Percentiles rank a stretch among this genome's conserved stretches.
These are phyloP conservation scores for Coemansia aciculifera DNA, from an alignment of 192 early-diverging fungal species.

Conservation along the genomic window DNA sequence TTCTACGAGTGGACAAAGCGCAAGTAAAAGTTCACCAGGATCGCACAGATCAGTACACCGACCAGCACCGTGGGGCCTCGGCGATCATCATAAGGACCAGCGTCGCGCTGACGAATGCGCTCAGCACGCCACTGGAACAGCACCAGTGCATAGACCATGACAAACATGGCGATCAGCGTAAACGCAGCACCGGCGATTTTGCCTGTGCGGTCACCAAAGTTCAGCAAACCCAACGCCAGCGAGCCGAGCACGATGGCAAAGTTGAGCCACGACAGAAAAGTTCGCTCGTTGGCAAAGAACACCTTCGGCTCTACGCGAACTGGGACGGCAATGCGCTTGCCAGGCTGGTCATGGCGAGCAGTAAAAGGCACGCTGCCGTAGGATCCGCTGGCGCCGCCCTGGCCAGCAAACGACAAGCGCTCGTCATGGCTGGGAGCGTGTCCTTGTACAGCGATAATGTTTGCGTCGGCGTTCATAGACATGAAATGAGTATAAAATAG, in stretches of 20 bases:
- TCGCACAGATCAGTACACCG: conserved; percentile 63
- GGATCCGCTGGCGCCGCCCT: conserved; percentile 4
- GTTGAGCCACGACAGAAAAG: conserved; percentile 87
- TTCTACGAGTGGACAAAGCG: conserved; percentile 33
- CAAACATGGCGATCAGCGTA: conserved; percentile 67
- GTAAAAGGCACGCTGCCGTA: conserved; percentile 45
- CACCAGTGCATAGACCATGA: conserved; percentile 78
- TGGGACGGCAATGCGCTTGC: conserved; percentile 69
- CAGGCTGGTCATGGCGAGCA: conserved; percentile 29
- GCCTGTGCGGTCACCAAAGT: conserved; percentile 79
- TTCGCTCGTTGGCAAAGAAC: conserved; percentile 94
- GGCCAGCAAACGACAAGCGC: not conserved
- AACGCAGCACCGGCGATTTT: conserved; percentile 70
- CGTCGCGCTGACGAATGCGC: conserved; percentile 64
- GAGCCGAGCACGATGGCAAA: conserved; percentile 77
- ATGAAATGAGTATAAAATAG: not conserved
- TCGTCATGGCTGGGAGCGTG: conserved; percentile 19
- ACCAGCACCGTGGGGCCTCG: conserved; percentile 73
- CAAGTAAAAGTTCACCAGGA: conserved; percentile 74
- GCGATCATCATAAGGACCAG: conserved; percentile 76
- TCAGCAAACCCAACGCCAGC: conserved; percentile 74
- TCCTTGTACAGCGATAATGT: conserved; percentile 50
- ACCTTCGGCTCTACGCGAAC: conserved; percentile 87
- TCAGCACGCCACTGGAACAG: conserved; percentile 76
- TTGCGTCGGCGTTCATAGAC: conserved; percentile 48